These are phyloP conservation scores for Daphne laureola DNA, from an alignment of 441 rosid genomes.

Conservation along the genomic window DNA sequence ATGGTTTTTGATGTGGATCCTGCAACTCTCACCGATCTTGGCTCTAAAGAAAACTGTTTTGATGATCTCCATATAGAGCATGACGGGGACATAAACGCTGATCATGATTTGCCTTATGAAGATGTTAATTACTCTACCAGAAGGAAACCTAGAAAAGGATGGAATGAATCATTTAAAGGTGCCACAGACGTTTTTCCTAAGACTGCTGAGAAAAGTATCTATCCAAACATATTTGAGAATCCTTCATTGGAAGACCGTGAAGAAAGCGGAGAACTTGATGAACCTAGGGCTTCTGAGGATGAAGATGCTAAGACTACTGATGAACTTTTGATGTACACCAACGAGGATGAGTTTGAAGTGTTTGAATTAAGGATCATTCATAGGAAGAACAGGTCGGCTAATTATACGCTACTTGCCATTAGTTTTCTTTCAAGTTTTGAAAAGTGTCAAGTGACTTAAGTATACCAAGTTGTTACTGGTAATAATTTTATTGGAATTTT, in stretches of 20 bases:
- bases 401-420: too few relatives aligned
- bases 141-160: conserved; percentile 15
- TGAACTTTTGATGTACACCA: conserved; percentile 38
- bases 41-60: conserved; percentile 23
- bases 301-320: conserved; percentile 31
- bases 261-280: conserved; percentile 25
- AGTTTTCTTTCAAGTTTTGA: too few relatives aligned
- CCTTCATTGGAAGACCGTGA: conserved; percentile 22
- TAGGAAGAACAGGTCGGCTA: conserved; percentile 72
- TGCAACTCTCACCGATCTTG: conserved; percentile 13
- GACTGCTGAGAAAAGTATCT: conserved; percentile 9
- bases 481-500: too few relatives aligned
- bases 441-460: too few relatives aligned
- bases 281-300: conserved; percentile 29
- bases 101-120: conserved; percentile 16
- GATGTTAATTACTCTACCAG: conserved; percentile 6
- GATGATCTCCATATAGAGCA: conserved; percentile 18
- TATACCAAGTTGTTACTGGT: too few relatives aligned
- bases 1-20: conserved; percentile 13
- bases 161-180: conserved; percentile 23
- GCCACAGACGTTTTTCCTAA: conserved; percentile 14
- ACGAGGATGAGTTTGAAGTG: conserved; percentile 73
- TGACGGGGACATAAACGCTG: conserved; percentile 15
- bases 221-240: conserved; percentile 13
- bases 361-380: conserved; percentile 78